These are phyloP conservation scores for Ophiognomonia clavigignenti-juglandacearum DNA, from an alignment of 2,329 filamentous ascomycete species.

Conservation along the genomic window DNA sequence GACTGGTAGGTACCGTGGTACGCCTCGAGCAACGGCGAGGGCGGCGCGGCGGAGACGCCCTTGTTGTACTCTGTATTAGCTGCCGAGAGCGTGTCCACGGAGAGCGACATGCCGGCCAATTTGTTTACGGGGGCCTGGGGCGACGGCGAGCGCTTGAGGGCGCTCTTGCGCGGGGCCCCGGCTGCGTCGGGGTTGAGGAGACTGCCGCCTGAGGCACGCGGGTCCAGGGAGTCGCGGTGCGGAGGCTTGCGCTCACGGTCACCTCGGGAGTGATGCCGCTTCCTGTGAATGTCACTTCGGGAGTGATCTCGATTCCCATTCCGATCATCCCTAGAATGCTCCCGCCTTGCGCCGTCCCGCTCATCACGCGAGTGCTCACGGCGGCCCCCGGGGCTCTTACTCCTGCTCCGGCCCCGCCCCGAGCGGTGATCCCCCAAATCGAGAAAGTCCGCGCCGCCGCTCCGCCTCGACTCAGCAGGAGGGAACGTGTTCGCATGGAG, in stretches of 20 bases:
- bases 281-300: slow-evolving; percentile 14
- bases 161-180: slow-evolving; percentile 26
- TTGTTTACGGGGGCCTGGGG: slow-evolving; percentile 43
- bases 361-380: slow-evolving; percentile 17
- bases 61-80: slow-evolving; percentile 43
- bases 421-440: slow-evolving; percentile 9
- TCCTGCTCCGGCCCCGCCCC: slow-evolving; percentile 18
- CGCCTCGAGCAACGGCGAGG: slow-evolving; percentile 84
- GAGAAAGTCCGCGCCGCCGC: slow-evolving; percentile 11
- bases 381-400: slow-evolving; percentile 18
- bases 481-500: slow-evolving; percentile 26
- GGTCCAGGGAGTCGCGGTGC: slow-evolving; percentile 27
- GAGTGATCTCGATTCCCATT: slow-evolving; percentile 18
- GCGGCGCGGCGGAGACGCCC: slow-evolving; percentile 45
- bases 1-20: slow-evolving; percentile 94
- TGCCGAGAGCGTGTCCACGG: too few relatives aligned
- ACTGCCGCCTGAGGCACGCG: slow-evolving; percentile 32
- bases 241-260: slow-evolving; percentile 8
- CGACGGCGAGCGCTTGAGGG: slow-evolving; percentile 36
- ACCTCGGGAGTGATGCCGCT: slow-evolving; percentile 6
- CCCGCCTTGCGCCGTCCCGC: slow-evolving; percentile 10
- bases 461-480: slow-evolving; percentile 22
- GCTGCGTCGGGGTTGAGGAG: slow-evolving; percentile 38
- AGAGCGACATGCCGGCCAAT: slow-evolving; percentile 50
- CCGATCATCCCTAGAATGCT: slow-evolving; percentile 5